These are phyloP conservation scores for Dittrichia graveolens DNA, from an alignment of 129 eudicot genomes.

Conservation along the genomic window DNA sequence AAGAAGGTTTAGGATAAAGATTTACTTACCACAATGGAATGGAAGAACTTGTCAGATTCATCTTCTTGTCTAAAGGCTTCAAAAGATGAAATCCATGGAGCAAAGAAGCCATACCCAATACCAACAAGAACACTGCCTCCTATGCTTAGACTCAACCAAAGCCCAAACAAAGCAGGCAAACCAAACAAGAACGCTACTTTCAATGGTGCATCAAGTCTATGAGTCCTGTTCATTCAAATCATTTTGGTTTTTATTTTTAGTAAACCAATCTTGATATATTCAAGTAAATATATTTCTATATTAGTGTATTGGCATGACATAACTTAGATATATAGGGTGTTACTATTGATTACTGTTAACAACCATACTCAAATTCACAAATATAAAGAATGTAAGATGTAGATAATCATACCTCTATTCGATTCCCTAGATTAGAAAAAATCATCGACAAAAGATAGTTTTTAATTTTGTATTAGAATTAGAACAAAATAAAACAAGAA, in stretches of 20 bases:
- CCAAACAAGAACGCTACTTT: slow-evolving; percentile 80
- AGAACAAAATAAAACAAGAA: background rate
- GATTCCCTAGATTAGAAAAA: too few species aligned
- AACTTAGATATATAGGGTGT: background rate
- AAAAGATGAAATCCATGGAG: slow-evolving; percentile 94
- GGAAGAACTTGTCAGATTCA: slow-evolving; percentile 67
- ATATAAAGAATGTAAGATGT: too few species aligned
- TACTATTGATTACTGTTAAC: too few species aligned
- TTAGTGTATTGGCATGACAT: background rate
- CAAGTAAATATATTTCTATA: background rate
- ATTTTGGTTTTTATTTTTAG: background rate
- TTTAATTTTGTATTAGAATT: background rate
- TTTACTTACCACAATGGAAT: slow-evolving; percentile 80
- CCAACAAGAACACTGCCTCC: slow-evolving; percentile 93
- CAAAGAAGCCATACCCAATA: slow-evolving; percentile 90
- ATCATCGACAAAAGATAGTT: too few species aligned
- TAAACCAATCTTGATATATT: too few species aligned
- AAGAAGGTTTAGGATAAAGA: background rate
- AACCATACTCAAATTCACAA: too few species aligned
- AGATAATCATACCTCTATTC: too few species aligned
- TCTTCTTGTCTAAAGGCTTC: slow-evolving; percentile 91
- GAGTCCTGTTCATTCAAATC: slow-evolving; percentile 52
- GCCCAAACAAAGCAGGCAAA: slow-evolving; percentile 79
- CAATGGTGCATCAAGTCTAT: slow-evolving; percentile 76
- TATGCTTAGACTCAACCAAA: slow-evolving; percentile 88